Percentiles rank a stretch among this genome's conserved stretches.
These are phyloP conservation scores for Blastobotrys malaysiensis DNA, from an alignment of 1,139 yeast species.

Conservation along the genomic window DNA sequence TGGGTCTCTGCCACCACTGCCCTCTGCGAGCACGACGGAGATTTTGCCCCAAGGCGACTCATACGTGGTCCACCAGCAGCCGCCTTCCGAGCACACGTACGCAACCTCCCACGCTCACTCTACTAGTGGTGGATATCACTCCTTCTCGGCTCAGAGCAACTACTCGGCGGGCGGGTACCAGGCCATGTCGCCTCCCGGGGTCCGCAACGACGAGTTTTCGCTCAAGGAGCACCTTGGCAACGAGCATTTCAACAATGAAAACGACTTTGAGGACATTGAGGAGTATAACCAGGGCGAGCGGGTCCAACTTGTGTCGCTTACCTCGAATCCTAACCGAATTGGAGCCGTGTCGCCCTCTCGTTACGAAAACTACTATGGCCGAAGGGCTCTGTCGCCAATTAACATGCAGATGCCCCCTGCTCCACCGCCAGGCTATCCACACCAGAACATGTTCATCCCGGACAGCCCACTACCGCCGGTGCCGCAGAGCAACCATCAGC, in stretches of 20 bases:
- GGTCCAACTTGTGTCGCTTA: constrained; percentile 10
- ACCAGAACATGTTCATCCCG: background rate
- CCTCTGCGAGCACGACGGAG: background rate
- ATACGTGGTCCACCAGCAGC: constrained; percentile 5
- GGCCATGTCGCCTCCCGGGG: background rate
- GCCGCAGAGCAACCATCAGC: background rate
- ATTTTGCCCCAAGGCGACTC: constrained; percentile 3
- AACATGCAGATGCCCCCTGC: background rate
- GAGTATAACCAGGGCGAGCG: constrained; percentile 4
- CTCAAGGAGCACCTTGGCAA: constrained; percentile 3
- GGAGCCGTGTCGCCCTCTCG: constrained; percentile 2
- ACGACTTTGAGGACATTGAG: background rate
- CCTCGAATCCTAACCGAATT: background rate
- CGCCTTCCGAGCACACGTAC: background rate
- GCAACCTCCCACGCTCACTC: too few relatives aligned
- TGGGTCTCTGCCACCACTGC: background rate
- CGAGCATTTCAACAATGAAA: too few relatives aligned
- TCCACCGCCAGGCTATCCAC: background rate
- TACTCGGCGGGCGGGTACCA: background rate
- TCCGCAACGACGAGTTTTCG: constrained; percentile 5
- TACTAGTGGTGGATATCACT: background rate
- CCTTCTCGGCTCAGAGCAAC: background rate
- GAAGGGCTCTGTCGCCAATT: background rate
- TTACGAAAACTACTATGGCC: background rate
- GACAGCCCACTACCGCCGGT: background rate